Base-by-base conservation (phyloP, 73 alveolate species). In the Paramecium sonneborni region DNA sequence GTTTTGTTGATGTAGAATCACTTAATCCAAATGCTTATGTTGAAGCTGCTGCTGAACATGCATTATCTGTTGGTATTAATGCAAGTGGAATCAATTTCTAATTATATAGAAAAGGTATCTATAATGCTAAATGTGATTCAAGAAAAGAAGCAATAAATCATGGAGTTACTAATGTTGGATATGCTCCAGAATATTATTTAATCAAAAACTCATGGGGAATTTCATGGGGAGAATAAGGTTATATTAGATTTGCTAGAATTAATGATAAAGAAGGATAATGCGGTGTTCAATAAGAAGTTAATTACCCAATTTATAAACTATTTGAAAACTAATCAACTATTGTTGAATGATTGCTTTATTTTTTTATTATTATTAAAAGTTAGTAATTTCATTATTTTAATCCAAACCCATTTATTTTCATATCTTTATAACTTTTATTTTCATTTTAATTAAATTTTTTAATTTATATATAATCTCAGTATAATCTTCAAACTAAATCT, bases 191-290 rank as follows among this genome's bases (percentile, higher is more conserved):
- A 1, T 88, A 70, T 38, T 88, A 69, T 58, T 30, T 70, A 18
- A 37, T 88, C 32, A 88, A 82, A 30, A 88, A 88, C 43, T 88
- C 94, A 21, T 88, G 94, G 94, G 94, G 94, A 68, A 5, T 55
- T 0, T 14, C 35, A 56, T 88, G 94, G 94, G 94, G 94, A 21
- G 90, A 69, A 20, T 35, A 39, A 20, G 94, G 94, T 24, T 82
- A 88, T 24, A 69, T 88, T 35, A 88, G 84, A 39, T 41, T 88
- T 28, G 90, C 76, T 20, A 39, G 69, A 79, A 46, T 44, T 23
- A 12, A 10, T 1, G 41, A 14, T 44, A 12, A 2, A 11, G 0
- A 41, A 41, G 90, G 93, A 95, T 86, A 93, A 76, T 46, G 90
- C 10, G 90, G 90, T 20, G 74, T 46, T 23, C 18, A 79, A 43